Evolutionary conservation across 2,329 filamentous ascomycete genomes (phyloP).

Genomic region (Chrysosporium queenslandicum): DNA sequence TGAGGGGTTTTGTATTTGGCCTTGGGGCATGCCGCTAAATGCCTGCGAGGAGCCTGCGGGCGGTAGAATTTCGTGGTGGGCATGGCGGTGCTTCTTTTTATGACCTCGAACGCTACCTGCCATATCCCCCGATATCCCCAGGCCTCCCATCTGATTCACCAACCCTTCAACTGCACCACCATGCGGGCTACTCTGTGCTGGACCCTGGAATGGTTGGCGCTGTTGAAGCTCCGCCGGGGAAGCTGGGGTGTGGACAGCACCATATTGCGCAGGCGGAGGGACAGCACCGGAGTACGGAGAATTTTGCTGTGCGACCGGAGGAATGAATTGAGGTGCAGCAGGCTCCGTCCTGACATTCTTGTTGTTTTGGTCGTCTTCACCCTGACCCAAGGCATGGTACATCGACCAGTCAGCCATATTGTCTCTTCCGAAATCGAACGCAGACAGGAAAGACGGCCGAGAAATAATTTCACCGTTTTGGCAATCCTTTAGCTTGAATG

Average conservation of each 20-base stretch:
- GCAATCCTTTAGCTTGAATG: not conserved
- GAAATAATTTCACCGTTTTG: not conserved
- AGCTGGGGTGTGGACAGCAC: not conserved
- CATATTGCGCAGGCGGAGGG: conserved; percentile 22
- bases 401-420: conserved; percentile 36
- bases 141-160: conserved; percentile 46
- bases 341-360: conserved; percentile 43
- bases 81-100: conserved; percentile 92
- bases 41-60: conserved; percentile 56
- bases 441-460: not conserved
- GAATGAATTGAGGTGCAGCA: conserved; percentile 45
- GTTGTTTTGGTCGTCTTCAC: conserved; percentile 46
- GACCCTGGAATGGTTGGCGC: conserved; percentile 12
- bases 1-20: conserved; percentile 40
- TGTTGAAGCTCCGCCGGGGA: not conserved
- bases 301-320: conserved; percentile 31
- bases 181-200: conserved; percentile 11
- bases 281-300: conserved; percentile 27
- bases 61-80: conserved; percentile 76
- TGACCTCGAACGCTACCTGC: conserved; percentile 35
- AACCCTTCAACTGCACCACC: conserved; percentile 34
- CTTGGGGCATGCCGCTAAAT: conserved; percentile 58
- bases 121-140: conserved; percentile 51
- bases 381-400: conserved; percentile 34
- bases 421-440: conserved; percentile 11